phyloP scores from a whole-genome alignment of 225 moss, liverwort and hornwort species.

The Climacium dendroides region DNA sequence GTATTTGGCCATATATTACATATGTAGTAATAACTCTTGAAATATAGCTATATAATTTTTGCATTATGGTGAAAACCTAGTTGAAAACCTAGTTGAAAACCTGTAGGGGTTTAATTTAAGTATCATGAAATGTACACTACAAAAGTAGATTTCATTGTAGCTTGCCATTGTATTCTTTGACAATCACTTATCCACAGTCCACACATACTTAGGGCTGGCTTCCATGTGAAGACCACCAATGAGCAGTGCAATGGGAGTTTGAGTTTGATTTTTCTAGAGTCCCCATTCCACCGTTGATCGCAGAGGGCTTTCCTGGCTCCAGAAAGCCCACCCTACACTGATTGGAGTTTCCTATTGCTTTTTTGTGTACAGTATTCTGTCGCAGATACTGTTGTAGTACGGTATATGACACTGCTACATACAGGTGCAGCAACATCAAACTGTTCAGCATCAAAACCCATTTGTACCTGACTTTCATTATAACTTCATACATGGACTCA shows the following conservation, averaged over 20 bases:
- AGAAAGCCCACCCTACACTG: accelerated
- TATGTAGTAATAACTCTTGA: too few relatives aligned
- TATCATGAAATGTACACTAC: too few relatives aligned
- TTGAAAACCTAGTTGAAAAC: too few relatives aligned
- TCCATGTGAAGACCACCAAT: not conserved
- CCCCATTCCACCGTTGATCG: not conserved
- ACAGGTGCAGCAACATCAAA: not conserved
- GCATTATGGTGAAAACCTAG: too few relatives aligned
- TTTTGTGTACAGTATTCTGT: not conserved
- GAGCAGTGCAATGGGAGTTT: accelerated
- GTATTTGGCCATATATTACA: too few relatives aligned
- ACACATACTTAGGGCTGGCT: not conserved
- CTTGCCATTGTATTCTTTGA: too few relatives aligned
- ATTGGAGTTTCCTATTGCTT: not conserved
- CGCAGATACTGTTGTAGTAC: not conserved
- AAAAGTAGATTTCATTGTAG: too few relatives aligned
- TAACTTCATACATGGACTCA: not conserved
- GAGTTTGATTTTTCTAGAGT: not conserved
- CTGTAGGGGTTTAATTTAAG: too few relatives aligned
- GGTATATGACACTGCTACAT: not conserved
- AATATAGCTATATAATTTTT: too few relatives aligned
- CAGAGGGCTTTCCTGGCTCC: not conserved
- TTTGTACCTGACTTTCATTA: not conserved
- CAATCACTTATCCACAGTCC: not conserved
- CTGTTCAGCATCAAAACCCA: too few relatives aligned